Evolutionary conservation across 352 stramenopile genomes (phyloP), one percentile per base, ranked within the genome.

Genomic region (Lagenidium giganteum): DNA sequence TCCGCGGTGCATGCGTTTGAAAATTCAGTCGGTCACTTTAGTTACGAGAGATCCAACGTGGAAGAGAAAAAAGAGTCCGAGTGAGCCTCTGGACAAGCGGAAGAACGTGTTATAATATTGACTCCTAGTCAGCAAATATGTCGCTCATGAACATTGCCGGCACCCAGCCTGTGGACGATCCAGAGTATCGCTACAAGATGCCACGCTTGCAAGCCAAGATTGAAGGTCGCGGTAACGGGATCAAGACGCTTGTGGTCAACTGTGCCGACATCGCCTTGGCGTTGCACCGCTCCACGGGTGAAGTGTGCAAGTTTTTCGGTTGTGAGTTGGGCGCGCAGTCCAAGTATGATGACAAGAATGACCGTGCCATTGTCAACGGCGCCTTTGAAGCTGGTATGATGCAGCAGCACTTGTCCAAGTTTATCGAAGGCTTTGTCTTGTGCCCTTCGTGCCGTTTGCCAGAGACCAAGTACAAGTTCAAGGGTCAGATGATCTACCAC

Each of bases 251-350:
- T 25, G 93, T 99, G 47, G 88, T 97, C 22, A 99, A 99, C 84
- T 97, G 98, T 50, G 78, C 77, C 13, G 95, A 98, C 33, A 76
- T 99, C 17, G 96, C 88, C 12, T 59, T 76, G 17, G 86, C 87
- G 33, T 74, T 99, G 20, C 91, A 99, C 62, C 93, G 96, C 40
- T 83, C 88, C 23, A 86, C 95, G 5, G 85, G 83, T 16, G 95
- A 99, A 69, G 95, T 99, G 21, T 98, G 87, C 89, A 99, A 98
- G 83, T 99, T 99, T 67, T 99, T 99, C 53, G 97, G 97, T 38
- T 98, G 67, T 47, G 97, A 99, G 70, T 70, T 99, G 1, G 96
- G 97, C 33, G 95, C 96, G 22, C 96, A 99, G 76, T 98, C 96
- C 49, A 98, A 96, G 44, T 98, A 97, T 70, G 90, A 96, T 54